Evolutionary conservation across 1,284 basidiomycete genomes (phyloP), one percentile per base, ranked within the genome.

Genomic region (Papiliotrema nemorosa): DNA sequence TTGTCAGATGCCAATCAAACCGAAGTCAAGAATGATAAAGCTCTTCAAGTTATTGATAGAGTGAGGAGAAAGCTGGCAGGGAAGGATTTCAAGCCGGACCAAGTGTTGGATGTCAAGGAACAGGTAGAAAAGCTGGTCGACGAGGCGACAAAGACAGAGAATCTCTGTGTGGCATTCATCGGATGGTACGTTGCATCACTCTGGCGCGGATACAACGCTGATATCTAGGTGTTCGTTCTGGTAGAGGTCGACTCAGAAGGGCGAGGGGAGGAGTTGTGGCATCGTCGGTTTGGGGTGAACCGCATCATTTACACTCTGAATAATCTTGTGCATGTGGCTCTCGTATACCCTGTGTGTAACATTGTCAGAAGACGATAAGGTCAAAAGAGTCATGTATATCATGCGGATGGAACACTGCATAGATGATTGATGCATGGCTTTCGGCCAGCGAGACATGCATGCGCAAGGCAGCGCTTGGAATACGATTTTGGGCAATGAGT

Each of bases 101-200:
- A 83, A 41, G 78, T 80, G 3, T 78, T 97, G 48, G 78, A 80
- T 24, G 87, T 94, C 22, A 78, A 80, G 41, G 81, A 80, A 18
- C 92, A 97, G 72, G 90, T 94, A 20, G 88, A 92, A 67, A 87
- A 87, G 69, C 79, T 97, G 47, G 96, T 97, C 58, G 79, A 84
- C 54, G 90, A 96, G 71, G 90, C 92, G 6, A 94, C 88, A 5
- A 86, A 87, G 12, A 77, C 94, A 41, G 91, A 96, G 74, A 94
- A 96, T 70, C 81, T 97, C 2, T 94, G 90, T 72, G 90, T 93
- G 67, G 91, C 89, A 63, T 97, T 96, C 77, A 90, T 91, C 56
- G 92, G 92, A 71, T 96, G 92, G 93, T 89, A 41, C 44, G 63
- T 57, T 55, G 34, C 14, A 5, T 14, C 35, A 22, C 22, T 6